Evolutionary conservation across 1,284 basidiomycete species (phyloP).

Genomic region (Cerioporus squamosus): DNA sequence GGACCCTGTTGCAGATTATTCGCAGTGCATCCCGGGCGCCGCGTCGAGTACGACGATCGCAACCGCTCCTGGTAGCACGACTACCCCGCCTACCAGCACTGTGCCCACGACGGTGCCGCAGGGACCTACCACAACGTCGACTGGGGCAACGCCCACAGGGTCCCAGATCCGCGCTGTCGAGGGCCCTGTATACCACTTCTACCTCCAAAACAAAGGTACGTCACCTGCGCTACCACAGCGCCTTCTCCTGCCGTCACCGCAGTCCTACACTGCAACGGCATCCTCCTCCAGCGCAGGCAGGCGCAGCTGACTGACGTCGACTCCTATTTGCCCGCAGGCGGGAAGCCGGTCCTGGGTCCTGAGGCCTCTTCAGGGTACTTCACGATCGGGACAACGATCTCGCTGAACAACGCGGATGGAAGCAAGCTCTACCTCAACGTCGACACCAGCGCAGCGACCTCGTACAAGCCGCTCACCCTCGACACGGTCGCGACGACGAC

Average conservation of each 20-base stretch:
- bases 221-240: conserved; percentile 1
- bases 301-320: conserved; percentile 3
- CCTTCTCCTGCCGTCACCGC: not conserved
- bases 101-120: conserved; percentile 38
- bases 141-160: conserved; percentile 50
- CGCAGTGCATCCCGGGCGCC: conserved; percentile 49
- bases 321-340: conserved; percentile 38
- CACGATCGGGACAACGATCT: conserved; percentile 52
- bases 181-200: conserved; percentile 60
- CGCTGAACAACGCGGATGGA: conserved; percentile 44
- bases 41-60: conserved; percentile 16
- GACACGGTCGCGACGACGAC: conserved; percentile 52
- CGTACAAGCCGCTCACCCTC: conserved; percentile 55
- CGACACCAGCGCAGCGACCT: conserved; percentile 45
- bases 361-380: conserved; percentile 56
- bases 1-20: conserved; percentile 44
- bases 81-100: conserved; percentile 30
- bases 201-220: conserved; percentile 56
- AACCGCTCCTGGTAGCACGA: conserved; percentile 22
- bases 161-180: conserved; percentile 59
- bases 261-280: not conserved
- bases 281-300: not conserved
- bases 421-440: conserved; percentile 53
- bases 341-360: conserved; percentile 55
- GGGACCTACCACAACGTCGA: conserved; percentile 42